These are phyloP conservation scores for Geotrichum siamense DNA, from an alignment of 1,139 yeast genomes.

Conservation along the genomic window DNA sequence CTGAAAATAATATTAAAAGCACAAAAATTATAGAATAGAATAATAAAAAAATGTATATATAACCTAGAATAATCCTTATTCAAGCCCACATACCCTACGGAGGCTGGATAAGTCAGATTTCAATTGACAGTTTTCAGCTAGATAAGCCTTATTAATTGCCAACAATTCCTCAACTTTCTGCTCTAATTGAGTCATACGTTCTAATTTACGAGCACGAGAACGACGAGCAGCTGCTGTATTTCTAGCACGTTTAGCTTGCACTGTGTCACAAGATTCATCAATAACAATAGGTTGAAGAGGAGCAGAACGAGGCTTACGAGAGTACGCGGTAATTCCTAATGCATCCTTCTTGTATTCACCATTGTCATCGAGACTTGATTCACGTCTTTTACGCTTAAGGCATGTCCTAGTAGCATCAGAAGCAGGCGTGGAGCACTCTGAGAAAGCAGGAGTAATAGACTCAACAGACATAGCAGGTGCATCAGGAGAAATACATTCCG, in stretches of 20 bases:
- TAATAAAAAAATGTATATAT: not conserved
- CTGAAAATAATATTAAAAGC: no score
- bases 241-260: slow-evolving; percentile 71
- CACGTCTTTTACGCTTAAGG: slow-evolving; percentile 16
- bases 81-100: slow-evolving; percentile 7
- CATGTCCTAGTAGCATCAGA: slow-evolving; percentile 3
- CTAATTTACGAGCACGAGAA: slow-evolving; percentile 91
- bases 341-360: slow-evolving; percentile 33
- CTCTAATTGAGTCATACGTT: slow-evolving; percentile 84
- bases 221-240: slow-evolving; percentile 98
- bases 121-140: slow-evolving; percentile 34
- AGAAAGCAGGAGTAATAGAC: not conserved
- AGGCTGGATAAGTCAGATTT: slow-evolving; percentile 12
- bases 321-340: slow-evolving; percentile 35
- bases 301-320: slow-evolving; percentile 36
- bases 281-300: slow-evolving; percentile 55
- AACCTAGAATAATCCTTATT: slow-evolving; percentile 2
- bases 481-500: slow-evolving; percentile 15
- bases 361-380: slow-evolving; percentile 11
- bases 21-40: not conserved
- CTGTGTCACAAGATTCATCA: slow-evolving; percentile 37
- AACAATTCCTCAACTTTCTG: slow-evolving; percentile 64
- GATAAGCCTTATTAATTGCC: slow-evolving; percentile 30
- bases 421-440: not conserved
- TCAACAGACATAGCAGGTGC: no score